phyloP scores from a whole-genome alignment of 2,329 filamentous ascomycete species.

The Aspergillus aculeatinus region DNA sequence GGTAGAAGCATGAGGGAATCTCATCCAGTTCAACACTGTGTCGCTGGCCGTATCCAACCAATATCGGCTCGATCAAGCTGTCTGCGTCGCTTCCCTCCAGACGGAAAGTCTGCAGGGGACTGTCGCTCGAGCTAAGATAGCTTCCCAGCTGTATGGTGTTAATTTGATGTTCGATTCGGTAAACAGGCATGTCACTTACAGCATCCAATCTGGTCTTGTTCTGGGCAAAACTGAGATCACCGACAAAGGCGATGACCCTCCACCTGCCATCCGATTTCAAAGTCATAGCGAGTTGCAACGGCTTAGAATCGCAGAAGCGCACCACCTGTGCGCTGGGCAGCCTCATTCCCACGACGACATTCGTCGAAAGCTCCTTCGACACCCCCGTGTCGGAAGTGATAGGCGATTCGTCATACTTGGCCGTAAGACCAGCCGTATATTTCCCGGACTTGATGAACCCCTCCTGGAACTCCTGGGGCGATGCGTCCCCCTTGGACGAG shows the following conservation, averaged over 20 bases:
- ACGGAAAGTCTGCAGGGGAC: constrained; percentile 48
- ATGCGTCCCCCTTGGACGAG: constrained; percentile 44
- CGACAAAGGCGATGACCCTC: constrained; percentile 52
- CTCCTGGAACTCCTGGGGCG: constrained; percentile 53
- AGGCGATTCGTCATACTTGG: constrained; percentile 53
- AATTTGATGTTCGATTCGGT: constrained; percentile 14
- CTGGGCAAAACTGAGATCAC: constrained; percentile 38
- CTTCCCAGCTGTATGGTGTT: constrained; percentile 34
- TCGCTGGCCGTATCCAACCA: constrained; percentile 54
- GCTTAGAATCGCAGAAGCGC: constrained; percentile 59
- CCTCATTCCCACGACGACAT: constrained; percentile 48
- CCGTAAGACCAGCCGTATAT: constrained; percentile 62
- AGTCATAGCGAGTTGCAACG: constrained; percentile 52
- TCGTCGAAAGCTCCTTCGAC: constrained; percentile 37
- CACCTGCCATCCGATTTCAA: constrained; percentile 55
- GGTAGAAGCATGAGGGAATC: constrained; percentile 58
- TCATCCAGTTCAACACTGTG: constrained; percentile 51
- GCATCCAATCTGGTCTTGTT: constrained; percentile 35
- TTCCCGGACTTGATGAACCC: constrained; percentile 58
- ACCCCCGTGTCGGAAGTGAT: constrained; percentile 44
- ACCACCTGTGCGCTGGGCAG: constrained; percentile 59
- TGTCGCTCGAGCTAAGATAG: constrained; percentile 41
- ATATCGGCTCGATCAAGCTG: constrained; percentile 57
- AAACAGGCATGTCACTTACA: constrained; percentile 37
- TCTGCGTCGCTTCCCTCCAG: constrained; percentile 48